These are phyloP conservation scores for Malbranchea zuffiana DNA, from an alignment of 2,329 filamentous ascomycete genomes.

Conservation along the genomic window DNA sequence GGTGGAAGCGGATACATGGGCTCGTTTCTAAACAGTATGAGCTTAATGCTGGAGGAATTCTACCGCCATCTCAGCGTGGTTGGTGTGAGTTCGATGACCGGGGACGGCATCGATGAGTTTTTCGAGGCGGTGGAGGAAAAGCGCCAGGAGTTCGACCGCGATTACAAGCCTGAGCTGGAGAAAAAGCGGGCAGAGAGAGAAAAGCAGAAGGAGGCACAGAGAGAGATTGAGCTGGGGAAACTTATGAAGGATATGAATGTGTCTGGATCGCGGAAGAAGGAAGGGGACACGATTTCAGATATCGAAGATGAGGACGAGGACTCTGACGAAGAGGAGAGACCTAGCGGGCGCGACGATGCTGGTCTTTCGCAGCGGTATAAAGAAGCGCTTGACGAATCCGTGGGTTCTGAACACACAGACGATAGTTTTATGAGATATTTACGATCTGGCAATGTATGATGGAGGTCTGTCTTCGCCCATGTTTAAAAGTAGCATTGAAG, in stretches of 20 bases:
- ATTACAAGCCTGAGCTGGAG: constrained; percentile 89
- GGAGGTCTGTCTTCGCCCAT: constrained; percentile 10
- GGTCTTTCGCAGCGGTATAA: constrained; percentile 67
- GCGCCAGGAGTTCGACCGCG: constrained; percentile 72
- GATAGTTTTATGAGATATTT: constrained; percentile 44
- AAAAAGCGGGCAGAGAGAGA: constrained; percentile 64
- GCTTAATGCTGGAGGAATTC: constrained; percentile 91
- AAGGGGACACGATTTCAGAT: constrained; percentile 39
- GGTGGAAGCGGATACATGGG: constrained; percentile 92
- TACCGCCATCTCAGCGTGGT: constrained; percentile 90
- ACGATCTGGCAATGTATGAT: constrained; percentile 28
- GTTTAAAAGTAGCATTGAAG: constrained; percentile 11
- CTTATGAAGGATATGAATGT: constrained; percentile 90
- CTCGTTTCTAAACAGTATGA: constrained; percentile 93
- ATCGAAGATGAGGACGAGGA: constrained; percentile 42
- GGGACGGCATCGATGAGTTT: constrained; percentile 84
- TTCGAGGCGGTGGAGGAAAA: constrained; percentile 83
- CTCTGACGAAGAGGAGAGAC: constrained; percentile 44
- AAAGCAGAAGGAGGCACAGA: constrained; percentile 56
- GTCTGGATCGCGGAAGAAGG: constrained; percentile 28
- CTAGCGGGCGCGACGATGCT: constrained; percentile 41
- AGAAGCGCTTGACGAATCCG: constrained; percentile 55
- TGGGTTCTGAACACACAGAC: constrained; percentile 34
- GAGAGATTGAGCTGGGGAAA: constrained; percentile 75
- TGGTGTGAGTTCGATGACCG: constrained; percentile 84